Percentiles rank a stretch among this genome's conserved stretches.
phyloP scores from a whole-genome alignment of 192 early-diverging fungal species.

The Anaeromyces robustus region DNA sequence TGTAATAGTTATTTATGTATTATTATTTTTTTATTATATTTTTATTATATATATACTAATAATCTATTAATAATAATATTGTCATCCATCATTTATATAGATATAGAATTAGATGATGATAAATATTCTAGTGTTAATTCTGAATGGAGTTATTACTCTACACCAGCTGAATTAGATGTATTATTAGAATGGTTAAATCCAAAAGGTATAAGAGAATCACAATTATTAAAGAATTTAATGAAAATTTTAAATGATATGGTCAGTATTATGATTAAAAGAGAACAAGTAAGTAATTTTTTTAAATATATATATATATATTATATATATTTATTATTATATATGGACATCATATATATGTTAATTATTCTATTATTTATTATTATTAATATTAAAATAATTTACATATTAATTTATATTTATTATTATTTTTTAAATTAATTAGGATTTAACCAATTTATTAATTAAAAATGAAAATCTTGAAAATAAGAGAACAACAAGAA shows the following conservation, averaged over 20 bases:
- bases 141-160: conserved; percentile 30
- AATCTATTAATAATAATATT: no score
- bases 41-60: not conserved
- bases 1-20: conserved; percentile 9
- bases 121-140: not conserved
- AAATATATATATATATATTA: not conserved
- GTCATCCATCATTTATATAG: not conserved
- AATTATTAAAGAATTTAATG: not conserved
- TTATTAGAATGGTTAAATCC: conserved; percentile 61
- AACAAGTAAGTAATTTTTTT: not conserved
- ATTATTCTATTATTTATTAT: no score
- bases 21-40: not conserved
- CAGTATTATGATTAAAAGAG: not conserved
- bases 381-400: no score
- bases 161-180: conserved; percentile 38
- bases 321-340: no score
- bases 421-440: not conserved
- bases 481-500: no score
- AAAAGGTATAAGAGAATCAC: conserved; percentile 55
- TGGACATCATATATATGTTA: no score
- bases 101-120: not conserved
- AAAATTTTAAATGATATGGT: not conserved
- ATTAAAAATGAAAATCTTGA: no score
- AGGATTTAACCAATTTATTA: no score
- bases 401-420: not conserved